Conservation (phyloP, 73 alveolate genomes). For the Paramecium biaurelia region DNA sequence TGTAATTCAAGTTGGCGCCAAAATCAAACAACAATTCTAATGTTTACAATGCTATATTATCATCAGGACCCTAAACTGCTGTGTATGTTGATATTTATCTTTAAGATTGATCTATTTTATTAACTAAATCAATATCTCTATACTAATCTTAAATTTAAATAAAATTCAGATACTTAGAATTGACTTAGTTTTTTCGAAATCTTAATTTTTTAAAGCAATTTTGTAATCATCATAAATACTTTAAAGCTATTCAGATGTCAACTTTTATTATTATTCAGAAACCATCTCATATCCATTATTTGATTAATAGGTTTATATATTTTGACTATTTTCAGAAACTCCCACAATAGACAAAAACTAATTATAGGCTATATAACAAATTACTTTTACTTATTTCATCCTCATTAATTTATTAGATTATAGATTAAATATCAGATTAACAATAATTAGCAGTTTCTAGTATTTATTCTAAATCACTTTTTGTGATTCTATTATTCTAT, state of each 20-base stretch:
- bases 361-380: not conserved
- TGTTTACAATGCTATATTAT: slow-evolving; percentile 12
- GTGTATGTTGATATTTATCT: slow-evolving; percentile 57
- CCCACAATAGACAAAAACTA: slow-evolving; percentile 29
- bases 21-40: slow-evolving; percentile 36
- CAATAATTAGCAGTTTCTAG: not conserved
- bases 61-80: slow-evolving; percentile 53
- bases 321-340: not conserved
- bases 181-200: not conserved
- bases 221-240: slow-evolving; percentile 24
- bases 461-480: not conserved
- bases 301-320: not conserved
- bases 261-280: not conserved
- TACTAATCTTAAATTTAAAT: not conserved
- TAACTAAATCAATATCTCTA: slow-evolving; percentile 33
- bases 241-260: not conserved
- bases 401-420: not conserved
- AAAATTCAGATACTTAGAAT: not conserved
- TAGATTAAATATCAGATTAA: not conserved
- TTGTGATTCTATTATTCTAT: not conserved
- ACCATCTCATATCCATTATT: not conserved
- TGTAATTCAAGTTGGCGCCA: slow-evolving; percentile 57
- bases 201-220: not conserved
- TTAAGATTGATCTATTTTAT: slow-evolving; percentile 38
- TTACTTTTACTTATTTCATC: slow-evolving; percentile 21